phyloP scores from a whole-genome alignment of 2,329 filamentous ascomycete genomes.

The Anthostomella pinea region DNA sequence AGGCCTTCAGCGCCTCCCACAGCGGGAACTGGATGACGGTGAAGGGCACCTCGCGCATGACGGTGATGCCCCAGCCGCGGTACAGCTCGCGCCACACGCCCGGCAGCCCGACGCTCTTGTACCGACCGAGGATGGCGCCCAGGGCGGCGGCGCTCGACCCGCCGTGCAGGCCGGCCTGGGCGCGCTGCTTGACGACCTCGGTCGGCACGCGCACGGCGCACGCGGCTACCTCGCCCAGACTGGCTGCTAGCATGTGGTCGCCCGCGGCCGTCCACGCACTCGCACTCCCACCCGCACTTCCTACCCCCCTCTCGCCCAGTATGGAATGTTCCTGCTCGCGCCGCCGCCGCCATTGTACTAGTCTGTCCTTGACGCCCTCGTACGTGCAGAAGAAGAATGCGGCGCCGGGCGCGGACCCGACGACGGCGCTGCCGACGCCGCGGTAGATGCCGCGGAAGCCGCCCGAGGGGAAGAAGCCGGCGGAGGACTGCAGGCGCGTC shows the following conservation, averaged over 20 bases:
- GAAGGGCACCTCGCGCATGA: slow-evolving; percentile 95
- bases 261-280: slow-evolving; percentile 33
- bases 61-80: slow-evolving; percentile 85
- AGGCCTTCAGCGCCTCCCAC: slow-evolving; percentile 89
- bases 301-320: slow-evolving; percentile 7
- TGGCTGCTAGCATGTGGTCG: slow-evolving; percentile 81
- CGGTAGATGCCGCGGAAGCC: slow-evolving; percentile 92
- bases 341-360: slow-evolving; percentile 39
- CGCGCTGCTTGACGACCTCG: slow-evolving; percentile 95
- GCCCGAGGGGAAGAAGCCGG: slow-evolving; percentile 75
- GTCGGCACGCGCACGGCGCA: slow-evolving; percentile 92
- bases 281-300: slow-evolving; percentile 23
- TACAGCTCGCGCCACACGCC: slow-evolving; percentile 83
- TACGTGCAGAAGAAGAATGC: slow-evolving; percentile 98
- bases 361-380: slow-evolving; percentile 66
- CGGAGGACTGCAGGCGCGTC: slow-evolving; percentile 85
- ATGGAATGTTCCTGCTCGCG: not conserved
- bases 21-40: slow-evolving; percentile 96
- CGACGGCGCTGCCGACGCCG: slow-evolving; percentile 82
- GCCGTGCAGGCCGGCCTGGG: slow-evolving; percentile 81
- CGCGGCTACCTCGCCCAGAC: slow-evolving; percentile 83
- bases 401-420: slow-evolving; percentile 89
- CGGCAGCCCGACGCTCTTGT: slow-evolving; percentile 40
- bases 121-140: slow-evolving; percentile 61
- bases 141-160: slow-evolving; percentile 67